Evolutionary conservation across 1,284 basidiomycete genomes (phyloP).

Genomic region (Ustilago curta): DNA sequence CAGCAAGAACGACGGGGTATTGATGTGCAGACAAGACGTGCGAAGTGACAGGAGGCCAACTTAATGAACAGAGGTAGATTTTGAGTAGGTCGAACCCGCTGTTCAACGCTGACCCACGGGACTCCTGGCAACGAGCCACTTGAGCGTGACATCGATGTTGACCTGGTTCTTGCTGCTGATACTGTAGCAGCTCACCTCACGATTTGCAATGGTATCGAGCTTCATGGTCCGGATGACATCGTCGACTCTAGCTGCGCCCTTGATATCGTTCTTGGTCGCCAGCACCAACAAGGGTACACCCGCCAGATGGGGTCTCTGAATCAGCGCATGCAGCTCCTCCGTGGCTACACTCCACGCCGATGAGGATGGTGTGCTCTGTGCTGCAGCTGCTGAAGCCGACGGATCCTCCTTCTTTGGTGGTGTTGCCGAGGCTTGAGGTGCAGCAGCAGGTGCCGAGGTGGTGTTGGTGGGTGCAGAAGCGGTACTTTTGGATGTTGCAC

Average conservation of each 20-base stretch:
- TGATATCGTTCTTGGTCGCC: slow-evolving; percentile 94
- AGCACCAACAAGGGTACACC: slow-evolving; percentile 91
- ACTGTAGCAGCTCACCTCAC: slow-evolving; percentile 73
- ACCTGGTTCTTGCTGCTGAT: slow-evolving; percentile 86
- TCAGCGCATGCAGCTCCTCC: slow-evolving; percentile 88
- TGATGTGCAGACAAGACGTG: not conserved
- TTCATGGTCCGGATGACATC: slow-evolving; percentile 86
- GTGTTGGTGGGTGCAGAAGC: slow-evolving; percentile 11
- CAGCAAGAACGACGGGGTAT: slow-evolving; percentile 17
- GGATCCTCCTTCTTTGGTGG: slow-evolving; percentile 13
- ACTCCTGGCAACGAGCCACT: slow-evolving; percentile 71
- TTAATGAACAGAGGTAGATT: not conserved
- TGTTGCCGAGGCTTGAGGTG: slow-evolving; percentile 8
- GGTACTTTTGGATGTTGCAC: not conserved
- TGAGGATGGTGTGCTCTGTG: slow-evolving; percentile 16
- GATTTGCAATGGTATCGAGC: slow-evolving; percentile 74
- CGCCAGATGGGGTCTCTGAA: slow-evolving; percentile 78
- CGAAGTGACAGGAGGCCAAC: not conserved
- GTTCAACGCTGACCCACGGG: slow-evolving; percentile 47
- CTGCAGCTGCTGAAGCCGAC: slow-evolving; percentile 5
- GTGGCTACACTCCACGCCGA: slow-evolving; percentile 75
- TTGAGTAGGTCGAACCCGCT: too few species aligned
- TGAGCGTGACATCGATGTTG: slow-evolving; percentile 77
- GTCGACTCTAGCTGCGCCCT: slow-evolving; percentile 82
- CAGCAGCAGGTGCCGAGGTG: slow-evolving; percentile 7